Percentiles rank a stretch among this genome's conserved stretches.
These are phyloP conservation scores for Casuarina glauca DNA, from an alignment of 306 rosid genomes.

Conservation along the genomic window DNA sequence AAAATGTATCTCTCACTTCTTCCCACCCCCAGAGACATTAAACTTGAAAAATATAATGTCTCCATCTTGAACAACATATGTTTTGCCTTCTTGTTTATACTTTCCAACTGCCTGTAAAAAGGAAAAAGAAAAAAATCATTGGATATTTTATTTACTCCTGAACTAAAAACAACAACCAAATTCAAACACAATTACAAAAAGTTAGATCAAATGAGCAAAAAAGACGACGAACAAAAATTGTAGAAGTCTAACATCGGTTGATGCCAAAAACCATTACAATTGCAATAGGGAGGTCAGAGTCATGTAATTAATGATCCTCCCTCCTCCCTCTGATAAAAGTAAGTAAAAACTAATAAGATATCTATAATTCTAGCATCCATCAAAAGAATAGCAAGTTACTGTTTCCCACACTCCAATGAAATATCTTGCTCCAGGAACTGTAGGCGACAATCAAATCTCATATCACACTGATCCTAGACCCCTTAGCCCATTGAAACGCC, in stretches of 20 bases:
- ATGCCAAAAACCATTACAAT: background rate
- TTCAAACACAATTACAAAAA: background rate
- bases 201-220: background rate
- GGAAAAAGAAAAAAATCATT: slow-evolving; percentile 8
- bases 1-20: slow-evolving; percentile 53
- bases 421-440: background rate
- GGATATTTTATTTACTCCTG: background rate
- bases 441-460: background rate
- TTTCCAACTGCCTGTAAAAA: slow-evolving; percentile 59
- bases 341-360: background rate
- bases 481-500: background rate
- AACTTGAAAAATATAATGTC: slow-evolving; percentile 92
- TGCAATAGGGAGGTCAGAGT: background rate
- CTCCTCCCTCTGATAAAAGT: background rate
- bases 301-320: background rate
- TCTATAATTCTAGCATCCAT: too few species aligned
- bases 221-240: background rate
- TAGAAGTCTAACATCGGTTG: background rate
- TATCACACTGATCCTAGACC: background rate
- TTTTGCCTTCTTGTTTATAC: too few species aligned
- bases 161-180: background rate
- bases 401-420: background rate
- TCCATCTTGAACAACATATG: slow-evolving; percentile 68
- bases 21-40: slow-evolving; percentile 96
- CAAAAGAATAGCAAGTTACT: background rate